Evolutionary conservation across 140 eudicot species (phyloP).

Genomic region (Oenanthe javanica): DNA sequence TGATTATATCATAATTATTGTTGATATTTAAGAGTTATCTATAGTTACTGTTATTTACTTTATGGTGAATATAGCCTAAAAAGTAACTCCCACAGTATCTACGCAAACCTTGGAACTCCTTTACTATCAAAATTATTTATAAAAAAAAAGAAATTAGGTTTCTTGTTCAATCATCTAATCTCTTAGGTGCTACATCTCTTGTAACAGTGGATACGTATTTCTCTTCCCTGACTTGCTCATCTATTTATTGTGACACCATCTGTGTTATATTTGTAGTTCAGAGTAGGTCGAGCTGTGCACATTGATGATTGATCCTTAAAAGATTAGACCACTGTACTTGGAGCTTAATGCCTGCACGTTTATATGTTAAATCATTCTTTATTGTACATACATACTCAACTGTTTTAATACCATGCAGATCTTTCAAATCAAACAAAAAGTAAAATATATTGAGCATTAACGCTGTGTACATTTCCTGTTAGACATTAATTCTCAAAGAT

Average conservation of each 20-base stretch:
- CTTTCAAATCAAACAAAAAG: neutral
- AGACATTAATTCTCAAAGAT: neutral
- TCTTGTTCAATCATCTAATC: neutral
- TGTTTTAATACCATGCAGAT: neutral
- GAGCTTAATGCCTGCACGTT: neutral
- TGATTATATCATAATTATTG: too few species aligned
- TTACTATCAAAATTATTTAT: neutral
- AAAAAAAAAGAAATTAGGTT: neutral
- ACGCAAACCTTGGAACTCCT: neutral
- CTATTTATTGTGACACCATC: neutral
- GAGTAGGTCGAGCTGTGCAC: neutral
- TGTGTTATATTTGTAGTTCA: neutral
- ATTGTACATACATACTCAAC: neutral
- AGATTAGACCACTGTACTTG: neutral
- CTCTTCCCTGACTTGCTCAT: neutral
- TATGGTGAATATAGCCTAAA: neutral
- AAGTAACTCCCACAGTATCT: neutral
- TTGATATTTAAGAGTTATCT: too few species aligned
- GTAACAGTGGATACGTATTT: neutral
- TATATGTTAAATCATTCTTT: neutral
- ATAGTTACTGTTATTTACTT: neutral
- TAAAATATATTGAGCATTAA: neutral
- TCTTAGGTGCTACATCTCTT: neutral
- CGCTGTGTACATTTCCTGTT: neutral
- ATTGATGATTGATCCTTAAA: neutral